Conservation (phyloP, 306 rosid species). For the Spatholobus suberectus region DNA sequence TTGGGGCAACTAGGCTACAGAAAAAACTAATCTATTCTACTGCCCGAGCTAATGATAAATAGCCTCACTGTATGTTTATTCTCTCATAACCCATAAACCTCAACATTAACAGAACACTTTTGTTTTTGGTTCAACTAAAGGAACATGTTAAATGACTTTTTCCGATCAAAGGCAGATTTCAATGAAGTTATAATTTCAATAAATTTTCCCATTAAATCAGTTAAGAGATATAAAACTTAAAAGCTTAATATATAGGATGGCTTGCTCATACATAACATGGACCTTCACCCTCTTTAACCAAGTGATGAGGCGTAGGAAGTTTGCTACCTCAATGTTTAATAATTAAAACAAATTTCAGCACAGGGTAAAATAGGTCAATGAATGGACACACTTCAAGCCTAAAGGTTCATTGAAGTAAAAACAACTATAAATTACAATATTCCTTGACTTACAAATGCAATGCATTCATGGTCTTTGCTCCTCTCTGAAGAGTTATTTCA, state of each 20-base stretch:
- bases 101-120: background rate
- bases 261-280: background rate
- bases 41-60: background rate
- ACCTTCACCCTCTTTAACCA: conserved; percentile 9
- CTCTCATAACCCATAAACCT: background rate
- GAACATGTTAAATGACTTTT: background rate
- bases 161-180: background rate
- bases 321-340: background rate
- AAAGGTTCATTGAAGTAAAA: conserved; percentile 7
- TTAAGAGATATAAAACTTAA: background rate
- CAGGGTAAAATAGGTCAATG: background rate
- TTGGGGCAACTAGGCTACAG: background rate
- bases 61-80: background rate
- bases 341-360: conserved; percentile 26
- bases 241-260: conserved; percentile 5
- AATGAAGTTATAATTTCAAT: conserved; percentile 10
- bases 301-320: background rate
- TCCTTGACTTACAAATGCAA: conserved; percentile 86
- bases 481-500: conserved; percentile 92
- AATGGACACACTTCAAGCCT: background rate
- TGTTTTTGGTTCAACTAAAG: background rate
- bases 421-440: background rate
- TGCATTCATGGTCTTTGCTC: conserved; percentile 95
- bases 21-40: no score
- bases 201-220: background rate